These are phyloP conservation scores for Mercurialis annua DNA, from an alignment of 345 rosid species.

Conservation along the genomic window DNA sequence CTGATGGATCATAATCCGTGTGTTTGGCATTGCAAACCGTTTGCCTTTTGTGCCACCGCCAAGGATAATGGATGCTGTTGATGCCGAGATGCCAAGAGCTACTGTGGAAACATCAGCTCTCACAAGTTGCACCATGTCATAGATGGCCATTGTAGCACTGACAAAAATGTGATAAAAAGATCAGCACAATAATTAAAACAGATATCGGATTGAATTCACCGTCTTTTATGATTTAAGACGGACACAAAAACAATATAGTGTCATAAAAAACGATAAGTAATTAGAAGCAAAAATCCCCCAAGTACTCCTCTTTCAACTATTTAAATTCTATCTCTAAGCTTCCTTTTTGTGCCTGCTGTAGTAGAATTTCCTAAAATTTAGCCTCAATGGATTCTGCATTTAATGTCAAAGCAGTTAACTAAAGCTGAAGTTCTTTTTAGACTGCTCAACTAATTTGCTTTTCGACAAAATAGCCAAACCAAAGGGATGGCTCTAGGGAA, in stretches of 20 bases:
- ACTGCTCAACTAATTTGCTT: background rate
- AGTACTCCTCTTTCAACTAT: too few relatives aligned
- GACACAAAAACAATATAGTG: too few relatives aligned
- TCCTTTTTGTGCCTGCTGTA: too few relatives aligned
- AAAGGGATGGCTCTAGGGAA: background rate
- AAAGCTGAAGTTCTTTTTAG: background rate
- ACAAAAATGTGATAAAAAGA: conserved; percentile 6
- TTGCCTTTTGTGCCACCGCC: conserved; percentile 96
- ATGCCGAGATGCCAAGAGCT: conserved; percentile 84
- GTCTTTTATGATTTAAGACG: too few relatives aligned
- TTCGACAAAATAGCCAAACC: background rate
- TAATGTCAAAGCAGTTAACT: background rate
- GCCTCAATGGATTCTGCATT: background rate
- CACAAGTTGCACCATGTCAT: conserved; percentile 83
- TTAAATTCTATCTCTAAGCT: too few relatives aligned
- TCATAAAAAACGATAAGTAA: too few relatives aligned
- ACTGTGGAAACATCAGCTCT: conserved; percentile 89
- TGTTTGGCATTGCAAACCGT: conserved; percentile 92
- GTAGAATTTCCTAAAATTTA: background rate
- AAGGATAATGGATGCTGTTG: conserved; percentile 86
- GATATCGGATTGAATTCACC: too few relatives aligned
- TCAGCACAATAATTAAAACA: background rate
- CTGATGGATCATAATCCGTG: conserved; percentile 92
- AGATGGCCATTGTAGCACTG: conserved; percentile 97
- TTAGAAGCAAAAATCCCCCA: too few relatives aligned